Evolutionary conservation across 225 moss, liverwort and hornwort genomes (phyloP), one percentile per base, ranked within the genome.

Genomic region (Takakia lepidozioides): DNA sequence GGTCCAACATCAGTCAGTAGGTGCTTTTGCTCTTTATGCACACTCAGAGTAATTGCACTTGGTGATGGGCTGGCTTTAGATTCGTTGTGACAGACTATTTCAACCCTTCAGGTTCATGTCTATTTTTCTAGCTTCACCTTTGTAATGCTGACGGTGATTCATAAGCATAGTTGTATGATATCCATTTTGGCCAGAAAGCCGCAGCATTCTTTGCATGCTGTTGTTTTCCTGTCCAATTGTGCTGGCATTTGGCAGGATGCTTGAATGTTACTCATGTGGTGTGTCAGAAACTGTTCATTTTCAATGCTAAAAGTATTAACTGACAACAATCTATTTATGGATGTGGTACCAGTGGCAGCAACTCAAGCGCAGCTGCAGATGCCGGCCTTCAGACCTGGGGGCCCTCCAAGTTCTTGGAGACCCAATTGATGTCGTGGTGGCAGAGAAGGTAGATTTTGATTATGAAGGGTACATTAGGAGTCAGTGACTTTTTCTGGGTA

Each of bases 371-470:
- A 78, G 28, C 64, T 76, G 61, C 88, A 70, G 52, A 75, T 85
- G 80, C 69, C 74, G 41, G 69, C 55, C 24, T 88, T 78, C 54
- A 81, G 93, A 67, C 81, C 88, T 24, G 83, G 80, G 42, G 92
- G 88, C 30, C 85, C 88, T n/a, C 77, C 66, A 39, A 74, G 61
- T 69, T 78, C 75, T 39, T 93, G 92, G 92, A 84, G 92, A 56
- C 69, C 92, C 40, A 80, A 74, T 35, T 88, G 81, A 79, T 51
- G 26, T 61, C 49, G 63, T 60, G 38, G 54, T 54, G 62, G 40
- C 58, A 43, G 56, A 35, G 48, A 65, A 60, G 69, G 73, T 70
- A 60, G 63, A 69, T 34, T 54, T 74, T 59, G 44, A 52, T 37
- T 29, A 46, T 54, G 25, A 23, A 53, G 51, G 56, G 51, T 63